Evolutionary conservation across 2,329 filamentous ascomycete species (phyloP), one percentile per base, ranked within the genome.

Genomic region (Penicillium nordicum): DNA sequence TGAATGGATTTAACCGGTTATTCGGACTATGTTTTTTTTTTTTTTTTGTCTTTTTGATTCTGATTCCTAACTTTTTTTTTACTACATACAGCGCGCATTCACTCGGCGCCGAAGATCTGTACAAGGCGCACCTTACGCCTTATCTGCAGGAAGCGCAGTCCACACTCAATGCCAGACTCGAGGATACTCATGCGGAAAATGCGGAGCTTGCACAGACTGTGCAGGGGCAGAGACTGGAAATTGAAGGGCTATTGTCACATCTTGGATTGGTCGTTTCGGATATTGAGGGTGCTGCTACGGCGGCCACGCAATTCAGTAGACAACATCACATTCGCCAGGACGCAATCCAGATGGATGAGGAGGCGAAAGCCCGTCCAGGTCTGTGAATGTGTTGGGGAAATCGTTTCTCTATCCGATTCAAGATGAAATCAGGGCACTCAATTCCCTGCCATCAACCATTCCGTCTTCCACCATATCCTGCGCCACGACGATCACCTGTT

Each of bases 41-140:
- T 14, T 14, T 23, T 14, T 9, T 5, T 11, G 10, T 21, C 12
- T 34, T 38, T 49, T 29, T 50, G 41, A 49, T 41, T 30, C 50
- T 51, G 45, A 37, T 29, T 46, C 47, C 30, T 47, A 21, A 44
- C 38, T 43, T 21, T 21, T 30, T 30, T 0, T 48, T 50, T 25
- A 40, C 27, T 29, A 18, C 18, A 30, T 47, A 59, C 58, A 85
- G 83, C 34, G 81, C 83, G 18, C 84, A 87, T 70, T 84, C 80
- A 0, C 74, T 86, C 21, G 77, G 81, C 0, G 82, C 84, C 0
- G 73, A 79, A 29, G 78, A 82, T 46, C 74, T 87, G 11, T 82
- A 84, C 58, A 74, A 79, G 18, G 82, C 84, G n/a, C 83, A 86
- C 68, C 71, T 87, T 4, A 77, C 78, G 48, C 83, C 84, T 0